Percentiles rank a stretch among this genome's conserved stretches.
phyloP scores from a whole-genome alignment of 108 stramenopile species.

The Aurantiochytrium sp. region DNA sequence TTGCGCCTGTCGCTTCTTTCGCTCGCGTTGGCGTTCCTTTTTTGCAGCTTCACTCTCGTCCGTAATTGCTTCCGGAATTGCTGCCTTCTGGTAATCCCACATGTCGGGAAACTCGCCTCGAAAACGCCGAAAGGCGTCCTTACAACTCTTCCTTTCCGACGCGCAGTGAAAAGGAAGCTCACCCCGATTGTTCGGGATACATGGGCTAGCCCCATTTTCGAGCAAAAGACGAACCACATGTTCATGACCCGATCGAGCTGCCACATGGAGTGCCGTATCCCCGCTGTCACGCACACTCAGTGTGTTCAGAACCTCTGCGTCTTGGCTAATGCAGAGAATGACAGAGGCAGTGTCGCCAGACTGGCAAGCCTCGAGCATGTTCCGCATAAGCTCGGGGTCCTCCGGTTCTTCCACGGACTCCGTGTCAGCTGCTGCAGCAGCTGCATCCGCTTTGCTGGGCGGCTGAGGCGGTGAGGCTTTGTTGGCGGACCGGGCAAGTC shows the following conservation, averaged over 20 bases:
- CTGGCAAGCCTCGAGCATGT: neutral
- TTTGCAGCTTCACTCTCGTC: neutral
- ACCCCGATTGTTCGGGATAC: neutral
- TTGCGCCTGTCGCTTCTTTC: neutral
- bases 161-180: neutral
- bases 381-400: neutral
- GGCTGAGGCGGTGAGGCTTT: neutral
- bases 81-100: neutral
- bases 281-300: neutral
- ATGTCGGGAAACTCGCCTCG: neutral
- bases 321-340: neutral
- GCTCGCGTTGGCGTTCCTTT: neutral
- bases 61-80: neutral
- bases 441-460: neutral
- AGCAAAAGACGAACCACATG: neutral
- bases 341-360: neutral
- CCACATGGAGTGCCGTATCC: neutral
- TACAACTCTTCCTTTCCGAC: neutral
- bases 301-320: neutral
- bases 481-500: neutral
- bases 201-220: neutral
- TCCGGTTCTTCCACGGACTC: neutral
- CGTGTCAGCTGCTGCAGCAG: neutral
- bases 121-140: neutral
- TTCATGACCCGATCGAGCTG: neutral